A percentile compares a stretch with the other conserved stretches of the same genome.
phyloP scores from a whole-genome alignment of 176 grass and related monocot genomes.

The Oryza meyeriana region DNA sequence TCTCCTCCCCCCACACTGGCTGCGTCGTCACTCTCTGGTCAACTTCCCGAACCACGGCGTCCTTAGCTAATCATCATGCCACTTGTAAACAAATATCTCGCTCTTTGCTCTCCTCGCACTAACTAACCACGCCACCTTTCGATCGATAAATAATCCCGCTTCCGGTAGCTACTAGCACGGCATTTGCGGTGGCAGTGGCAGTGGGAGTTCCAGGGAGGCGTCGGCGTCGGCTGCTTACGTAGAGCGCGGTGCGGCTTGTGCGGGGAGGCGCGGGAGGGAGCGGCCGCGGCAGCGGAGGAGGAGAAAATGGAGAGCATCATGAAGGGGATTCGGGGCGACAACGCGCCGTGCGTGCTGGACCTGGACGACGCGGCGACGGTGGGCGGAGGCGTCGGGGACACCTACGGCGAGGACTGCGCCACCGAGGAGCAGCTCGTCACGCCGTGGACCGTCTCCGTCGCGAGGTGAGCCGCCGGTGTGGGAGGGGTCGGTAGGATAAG shows the following conservation, averaged over 20 bases:
- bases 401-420: constrained; percentile 81
- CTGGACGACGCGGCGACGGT: constrained; percentile 58
- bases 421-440: constrained; percentile 93
- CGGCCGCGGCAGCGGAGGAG: not conserved
- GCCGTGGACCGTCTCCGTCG: constrained; percentile 88
- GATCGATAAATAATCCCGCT: constrained; percentile 12
- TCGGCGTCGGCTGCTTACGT: not conserved
- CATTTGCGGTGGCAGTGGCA: not conserved
- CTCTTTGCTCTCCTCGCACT: not conserved
- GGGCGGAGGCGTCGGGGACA: constrained; percentile 74
- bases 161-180: constrained; percentile 13
- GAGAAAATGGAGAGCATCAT: constrained; percentile 76
- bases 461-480: constrained; percentile 47
- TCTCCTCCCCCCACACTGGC: not conserved
- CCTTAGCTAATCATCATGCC: not conserved
- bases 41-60: constrained; percentile 14
- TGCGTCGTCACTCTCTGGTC: not conserved
- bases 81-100: not conserved
- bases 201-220: not conserved
- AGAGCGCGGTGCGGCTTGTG: not conserved
- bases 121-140: constrained; percentile 8
- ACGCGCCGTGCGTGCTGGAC: constrained; percentile 59
- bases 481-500: not conserved
- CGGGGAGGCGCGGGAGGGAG: not conserved
- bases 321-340: constrained; percentile 54